A percentile compares a stretch with the other conserved stretches of the same genome.
phyloP scores from a whole-genome alignment of 495 filamentous ascomycete genomes.

The Terfezia boudieri region DNA sequence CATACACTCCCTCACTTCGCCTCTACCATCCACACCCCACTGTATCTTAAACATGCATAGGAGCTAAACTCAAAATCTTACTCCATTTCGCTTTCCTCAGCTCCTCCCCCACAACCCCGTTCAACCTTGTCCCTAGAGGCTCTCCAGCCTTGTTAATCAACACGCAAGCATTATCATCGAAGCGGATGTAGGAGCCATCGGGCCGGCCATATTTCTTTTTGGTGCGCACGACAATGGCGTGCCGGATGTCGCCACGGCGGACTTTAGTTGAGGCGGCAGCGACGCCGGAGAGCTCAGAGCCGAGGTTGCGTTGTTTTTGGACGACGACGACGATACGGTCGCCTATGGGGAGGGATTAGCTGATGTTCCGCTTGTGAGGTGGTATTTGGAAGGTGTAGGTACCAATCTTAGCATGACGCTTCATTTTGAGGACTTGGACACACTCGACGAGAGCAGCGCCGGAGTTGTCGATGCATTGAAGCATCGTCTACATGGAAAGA shows the following conservation, averaged over 20 bases:
- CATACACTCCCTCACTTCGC: too few species aligned
- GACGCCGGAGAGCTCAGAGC: constrained; percentile 36
- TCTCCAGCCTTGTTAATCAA: constrained; percentile 94
- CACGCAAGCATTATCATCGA: constrained; percentile 97
- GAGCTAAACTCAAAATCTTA: constrained; percentile 89
- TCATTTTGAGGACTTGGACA: constrained; percentile 74
- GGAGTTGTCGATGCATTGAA: constrained; percentile 99
- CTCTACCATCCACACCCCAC: too few species aligned
- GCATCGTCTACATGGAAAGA: constrained; percentile 47
- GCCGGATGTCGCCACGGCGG: constrained; percentile 84
- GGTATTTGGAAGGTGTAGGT: constrained; percentile 15
- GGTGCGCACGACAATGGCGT: constrained; percentile 87
- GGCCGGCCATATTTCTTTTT: constrained; percentile 61
- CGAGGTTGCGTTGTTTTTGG: constrained; percentile 74
- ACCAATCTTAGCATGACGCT: constrained; percentile 79
- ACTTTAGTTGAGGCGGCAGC: constrained; percentile 61
- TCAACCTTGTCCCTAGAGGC: constrained; percentile 81
- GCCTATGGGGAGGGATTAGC: constrained; percentile 29
- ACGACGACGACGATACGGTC: constrained; percentile 95
- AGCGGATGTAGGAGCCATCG: constrained; percentile 74
- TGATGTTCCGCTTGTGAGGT: not conserved
- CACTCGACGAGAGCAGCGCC: constrained; percentile 96
- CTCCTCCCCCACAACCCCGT: constrained; percentile 73
- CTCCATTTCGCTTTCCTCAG: constrained; percentile 79
- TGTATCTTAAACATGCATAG: constrained; percentile 54